Evolutionary conservation across 1,139 yeast species (phyloP).

Genomic region (Saccharomyces pastorianus): DNA sequence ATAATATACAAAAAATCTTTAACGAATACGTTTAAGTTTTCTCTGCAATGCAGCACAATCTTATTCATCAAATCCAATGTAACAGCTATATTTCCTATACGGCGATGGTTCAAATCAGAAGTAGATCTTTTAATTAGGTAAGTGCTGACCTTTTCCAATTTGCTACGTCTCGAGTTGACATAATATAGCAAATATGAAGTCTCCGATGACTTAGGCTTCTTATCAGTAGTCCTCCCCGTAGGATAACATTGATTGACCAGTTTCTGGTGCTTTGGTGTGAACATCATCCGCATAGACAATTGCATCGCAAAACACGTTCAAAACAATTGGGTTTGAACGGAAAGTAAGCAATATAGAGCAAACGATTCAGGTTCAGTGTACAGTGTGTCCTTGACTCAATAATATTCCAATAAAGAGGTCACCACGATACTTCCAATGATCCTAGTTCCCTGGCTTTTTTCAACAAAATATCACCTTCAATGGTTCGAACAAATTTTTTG

Average conservation of each 20-base stretch:
- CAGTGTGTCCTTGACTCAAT: neutral
- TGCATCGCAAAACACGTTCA: neutral
- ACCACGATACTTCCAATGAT: neutral
- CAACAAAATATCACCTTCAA: neutral
- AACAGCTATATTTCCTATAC: conserved; percentile 76
- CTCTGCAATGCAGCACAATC: conserved; percentile 67
- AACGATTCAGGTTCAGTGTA: neutral
- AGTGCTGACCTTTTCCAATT: conserved; percentile 74
- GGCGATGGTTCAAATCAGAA: conserved; percentile 51
- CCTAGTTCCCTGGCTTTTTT: neutral
- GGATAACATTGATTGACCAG: conserved; percentile 90
- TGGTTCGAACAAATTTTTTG: neutral
- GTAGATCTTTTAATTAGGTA: conserved; percentile 58
- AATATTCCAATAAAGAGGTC: neutral
- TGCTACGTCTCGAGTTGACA: conserved; percentile 85
- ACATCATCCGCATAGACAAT: conserved; percentile 29
- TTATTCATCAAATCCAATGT: conserved; percentile 64
- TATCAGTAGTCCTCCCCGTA: conserved; percentile 74
- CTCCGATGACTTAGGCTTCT: conserved; percentile 87
- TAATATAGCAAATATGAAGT: conserved; percentile 80
- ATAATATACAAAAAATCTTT: conserved; percentile 46
- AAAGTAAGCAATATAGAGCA: neutral
- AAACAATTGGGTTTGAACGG: neutral
- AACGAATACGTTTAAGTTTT: conserved; percentile 79
- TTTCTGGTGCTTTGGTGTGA: conserved; percentile 79